Conservation (phyloP, 495 filamentous ascomycete genomes). For the Penicillium daleae region DNA sequence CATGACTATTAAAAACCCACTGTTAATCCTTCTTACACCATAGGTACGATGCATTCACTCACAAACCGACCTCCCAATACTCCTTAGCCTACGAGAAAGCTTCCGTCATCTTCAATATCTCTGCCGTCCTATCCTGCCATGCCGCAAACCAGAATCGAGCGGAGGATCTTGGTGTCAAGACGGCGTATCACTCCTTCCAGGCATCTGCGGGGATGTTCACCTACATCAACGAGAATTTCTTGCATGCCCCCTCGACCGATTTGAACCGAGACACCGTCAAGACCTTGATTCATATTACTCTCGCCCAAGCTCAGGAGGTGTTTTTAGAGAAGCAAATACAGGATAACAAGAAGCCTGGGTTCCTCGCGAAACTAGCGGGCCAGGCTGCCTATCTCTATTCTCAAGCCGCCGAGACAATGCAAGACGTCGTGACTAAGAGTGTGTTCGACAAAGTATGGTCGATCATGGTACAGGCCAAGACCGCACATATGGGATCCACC, state of each 20-base stretch:
- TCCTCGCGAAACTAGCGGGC: conserved; percentile 89
- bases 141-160: conserved; percentile 90
- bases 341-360: conserved; percentile 89
- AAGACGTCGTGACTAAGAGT: conserved; percentile 88
- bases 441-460: conserved; percentile 98
- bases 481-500: conserved; percentile 79
- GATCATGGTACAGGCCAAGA: conserved; percentile 82
- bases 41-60: conserved; percentile 98
- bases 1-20: neutral
- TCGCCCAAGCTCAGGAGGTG: conserved; percentile 95
- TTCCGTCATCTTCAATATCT: conserved; percentile 99
- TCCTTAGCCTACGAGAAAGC: conserved; percentile 98
- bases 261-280: conserved; percentile 94
- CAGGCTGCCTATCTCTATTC: conserved; percentile 87
- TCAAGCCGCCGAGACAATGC: conserved; percentile 84
- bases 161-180: conserved; percentile 91
- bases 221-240: conserved; percentile 99
- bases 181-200: conserved; percentile 97
- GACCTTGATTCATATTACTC: conserved; percentile 86
- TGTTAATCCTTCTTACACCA: neutral
- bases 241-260: conserved; percentile 94
- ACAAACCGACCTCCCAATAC: conserved; percentile 93
- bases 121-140: conserved; percentile 94
- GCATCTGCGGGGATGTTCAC: conserved; percentile 99
- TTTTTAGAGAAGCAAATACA: conserved; percentile 95